Percentiles rank a stretch among this genome's conserved stretches.
phyloP scores from a whole-genome alignment of 1,284 basidiomycete species.

The Acaromyces ingoldii region DNA sequence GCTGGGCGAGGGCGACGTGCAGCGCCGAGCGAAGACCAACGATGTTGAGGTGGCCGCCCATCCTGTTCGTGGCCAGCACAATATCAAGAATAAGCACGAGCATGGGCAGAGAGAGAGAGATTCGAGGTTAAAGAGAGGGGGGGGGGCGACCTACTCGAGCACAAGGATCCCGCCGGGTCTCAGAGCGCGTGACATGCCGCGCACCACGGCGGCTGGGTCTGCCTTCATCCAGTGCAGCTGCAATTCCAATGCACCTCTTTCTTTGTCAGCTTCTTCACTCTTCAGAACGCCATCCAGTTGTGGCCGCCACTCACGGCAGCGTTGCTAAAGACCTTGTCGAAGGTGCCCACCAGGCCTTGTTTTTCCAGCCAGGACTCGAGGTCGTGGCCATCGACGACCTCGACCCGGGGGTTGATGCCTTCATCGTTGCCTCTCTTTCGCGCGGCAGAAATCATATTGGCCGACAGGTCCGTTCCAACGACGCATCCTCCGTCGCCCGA shows the following conservation, averaged over 20 bases:
- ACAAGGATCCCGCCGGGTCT: constrained; percentile 6
- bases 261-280: too few relatives aligned
- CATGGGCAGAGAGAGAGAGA: not conserved
- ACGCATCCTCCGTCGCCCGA: constrained; percentile 4
- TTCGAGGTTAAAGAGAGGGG: not conserved
- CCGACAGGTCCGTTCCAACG: constrained; percentile 9
- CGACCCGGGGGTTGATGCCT: too few relatives aligned
- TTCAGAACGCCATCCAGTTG: not conserved
- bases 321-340: constrained; percentile 17
- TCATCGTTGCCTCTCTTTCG: not conserved
- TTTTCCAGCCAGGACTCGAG: not conserved
- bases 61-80: not conserved
- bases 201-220: constrained; percentile 5
- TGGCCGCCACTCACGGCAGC: constrained; percentile 6
- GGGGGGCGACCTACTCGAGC: constrained; percentile 7
- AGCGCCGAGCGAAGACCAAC: constrained; percentile 9
- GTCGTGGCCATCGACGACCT: not conserved
- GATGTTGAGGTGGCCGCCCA: constrained; percentile 13
- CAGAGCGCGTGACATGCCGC: constrained; percentile 9
- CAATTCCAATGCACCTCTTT: not conserved
- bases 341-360: not conserved
- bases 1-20: constrained; percentile 2
- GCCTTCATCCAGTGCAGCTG: constrained; percentile 15
- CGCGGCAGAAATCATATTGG: constrained; percentile 11
- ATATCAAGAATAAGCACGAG: not conserved